Conservation (phyloP, 257 asterid species). For the Solanum pennellii region DNA sequence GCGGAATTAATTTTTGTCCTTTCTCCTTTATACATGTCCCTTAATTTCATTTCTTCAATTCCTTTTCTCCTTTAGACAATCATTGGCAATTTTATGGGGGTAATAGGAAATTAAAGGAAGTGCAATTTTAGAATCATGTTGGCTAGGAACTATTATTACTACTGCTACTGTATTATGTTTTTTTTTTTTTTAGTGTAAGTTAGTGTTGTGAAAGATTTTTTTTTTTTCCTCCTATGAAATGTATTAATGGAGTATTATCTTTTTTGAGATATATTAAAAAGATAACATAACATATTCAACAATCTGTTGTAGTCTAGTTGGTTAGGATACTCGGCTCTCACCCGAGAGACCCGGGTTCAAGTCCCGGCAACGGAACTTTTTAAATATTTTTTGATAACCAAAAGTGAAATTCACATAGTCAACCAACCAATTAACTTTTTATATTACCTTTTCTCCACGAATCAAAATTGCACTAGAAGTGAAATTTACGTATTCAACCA, state of each 20-base stretch:
- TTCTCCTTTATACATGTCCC: background rate
- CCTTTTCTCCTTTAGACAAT: background rate
- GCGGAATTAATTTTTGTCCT: background rate
- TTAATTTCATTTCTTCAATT: background rate
- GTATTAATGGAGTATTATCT: background rate
- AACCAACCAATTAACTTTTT: no score
- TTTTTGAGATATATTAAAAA: no score
- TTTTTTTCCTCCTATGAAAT: background rate
- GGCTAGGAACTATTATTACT: background rate
- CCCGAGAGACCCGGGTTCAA: slow-evolving; percentile 97
- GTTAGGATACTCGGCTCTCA: slow-evolving; percentile 99
- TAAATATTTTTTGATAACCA: no score
- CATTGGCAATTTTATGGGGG: background rate
- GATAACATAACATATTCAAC: no score
- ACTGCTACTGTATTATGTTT: background rate
- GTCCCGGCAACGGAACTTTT: background rate
- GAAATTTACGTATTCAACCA: no score
- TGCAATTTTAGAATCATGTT: background rate
- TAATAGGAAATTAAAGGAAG: background rate
- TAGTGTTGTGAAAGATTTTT: background rate
- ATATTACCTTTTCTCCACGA: no score
- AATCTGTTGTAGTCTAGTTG: slow-evolving; percentile 97
- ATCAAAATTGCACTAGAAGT: no score
- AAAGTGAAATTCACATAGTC: no score
- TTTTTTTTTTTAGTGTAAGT: background rate